Percentiles rank a stretch among this genome's conserved stretches.
These are phyloP conservation scores for Rhododendron mucronatum DNA, from an alignment of 148 eudicot genomes.

Conservation along the genomic window DNA sequence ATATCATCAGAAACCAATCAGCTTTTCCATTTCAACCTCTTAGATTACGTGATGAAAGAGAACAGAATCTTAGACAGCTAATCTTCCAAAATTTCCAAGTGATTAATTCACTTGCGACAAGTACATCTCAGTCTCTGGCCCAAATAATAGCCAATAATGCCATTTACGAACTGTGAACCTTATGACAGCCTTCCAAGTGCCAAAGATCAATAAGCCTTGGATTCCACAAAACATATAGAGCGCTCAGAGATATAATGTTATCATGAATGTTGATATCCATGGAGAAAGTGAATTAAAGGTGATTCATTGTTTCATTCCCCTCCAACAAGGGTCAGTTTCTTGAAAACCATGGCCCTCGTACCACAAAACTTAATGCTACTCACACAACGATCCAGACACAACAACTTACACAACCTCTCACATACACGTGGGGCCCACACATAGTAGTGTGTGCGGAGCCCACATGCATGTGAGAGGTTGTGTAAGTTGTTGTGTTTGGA, in stretches of 20 bases:
- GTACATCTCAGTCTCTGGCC: neutral
- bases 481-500: too few relatives aligned
- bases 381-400: too few relatives aligned
- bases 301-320: neutral
- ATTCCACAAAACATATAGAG: neutral
- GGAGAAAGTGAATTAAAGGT: neutral
- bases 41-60: neutral
- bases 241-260: neutral
- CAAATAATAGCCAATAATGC: neutral
- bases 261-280: neutral
- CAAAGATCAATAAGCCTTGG: neutral
- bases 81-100: slow-evolving; percentile 3
- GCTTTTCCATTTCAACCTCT: neutral
- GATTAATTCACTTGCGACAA: neutral
- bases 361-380: too few relatives aligned
- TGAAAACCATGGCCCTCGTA: neutral
- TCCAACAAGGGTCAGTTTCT: neutral
- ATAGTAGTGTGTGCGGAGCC: too few relatives aligned
- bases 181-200: neutral
- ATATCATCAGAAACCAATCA: neutral
- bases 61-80: neutral
- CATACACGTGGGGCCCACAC: too few relatives aligned
- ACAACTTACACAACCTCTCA: too few relatives aligned
- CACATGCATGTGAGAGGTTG: too few relatives aligned
- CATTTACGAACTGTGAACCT: neutral